These are phyloP conservation scores for Citrus hindsii DNA, from an alignment of 345 rosid species.

Conservation along the genomic window DNA sequence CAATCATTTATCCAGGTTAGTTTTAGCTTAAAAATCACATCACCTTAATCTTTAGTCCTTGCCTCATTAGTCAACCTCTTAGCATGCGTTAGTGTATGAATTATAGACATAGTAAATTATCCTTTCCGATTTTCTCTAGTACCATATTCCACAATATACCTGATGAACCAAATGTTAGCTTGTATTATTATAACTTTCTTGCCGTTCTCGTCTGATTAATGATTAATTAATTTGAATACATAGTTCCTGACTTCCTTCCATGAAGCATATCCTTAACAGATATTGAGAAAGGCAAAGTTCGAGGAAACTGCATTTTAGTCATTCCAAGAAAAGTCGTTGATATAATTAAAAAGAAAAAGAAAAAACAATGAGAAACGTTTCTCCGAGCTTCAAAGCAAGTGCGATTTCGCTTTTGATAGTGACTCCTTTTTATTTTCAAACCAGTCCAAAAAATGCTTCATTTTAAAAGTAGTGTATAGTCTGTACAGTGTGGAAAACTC, in stretches of 20 bases:
- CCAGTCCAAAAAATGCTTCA: no score
- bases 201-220: background rate
- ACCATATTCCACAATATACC: background rate
- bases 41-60: no score
- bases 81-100: background rate
- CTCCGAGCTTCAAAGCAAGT: no score
- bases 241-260: constrained; percentile 43
- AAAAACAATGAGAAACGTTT: no score
- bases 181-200: background rate
- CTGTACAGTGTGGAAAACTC: background rate
- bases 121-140: background rate
- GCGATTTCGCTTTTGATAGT: no score
- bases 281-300: no score
- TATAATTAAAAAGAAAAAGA: no score
- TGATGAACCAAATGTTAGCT: background rate
- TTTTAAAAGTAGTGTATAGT: background rate
- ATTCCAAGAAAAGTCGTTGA: no score
- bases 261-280: background rate
- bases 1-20: fast-evolving
- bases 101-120: background rate
- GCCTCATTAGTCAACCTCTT: background rate
- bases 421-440: no score
- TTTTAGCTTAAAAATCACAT: no score
- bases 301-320: no score
- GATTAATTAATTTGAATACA: background rate